Conservation (phyloP, 2,329 filamentous ascomycete species). For the Arachnopeziza araneosa region DNA sequence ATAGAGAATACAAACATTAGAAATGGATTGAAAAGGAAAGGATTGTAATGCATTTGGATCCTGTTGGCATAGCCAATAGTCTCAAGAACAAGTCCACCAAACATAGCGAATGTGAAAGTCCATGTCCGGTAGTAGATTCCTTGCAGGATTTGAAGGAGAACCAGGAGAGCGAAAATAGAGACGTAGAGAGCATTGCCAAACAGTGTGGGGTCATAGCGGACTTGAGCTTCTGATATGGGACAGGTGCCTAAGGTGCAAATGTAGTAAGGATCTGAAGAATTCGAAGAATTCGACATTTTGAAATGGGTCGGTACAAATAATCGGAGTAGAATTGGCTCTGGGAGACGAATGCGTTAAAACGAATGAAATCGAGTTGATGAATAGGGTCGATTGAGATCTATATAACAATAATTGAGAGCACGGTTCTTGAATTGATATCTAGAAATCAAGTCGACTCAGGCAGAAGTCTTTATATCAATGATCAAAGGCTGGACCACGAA, state of each 20-base stretch:
- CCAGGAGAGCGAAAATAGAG: slow-evolving; percentile 45
- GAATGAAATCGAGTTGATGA: no score
- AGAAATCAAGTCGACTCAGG: no score
- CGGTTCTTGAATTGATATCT: no score
- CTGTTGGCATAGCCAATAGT: slow-evolving; percentile 53
- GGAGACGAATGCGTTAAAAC: no score
- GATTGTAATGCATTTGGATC: slow-evolving; percentile 46
- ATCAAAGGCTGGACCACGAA: no score
- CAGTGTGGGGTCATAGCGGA: slow-evolving; percentile 44
- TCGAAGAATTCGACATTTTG: slow-evolving; percentile 1
- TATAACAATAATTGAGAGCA: no score
- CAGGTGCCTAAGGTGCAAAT: slow-evolving; percentile 15
- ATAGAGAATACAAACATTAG: slow-evolving; percentile 40
- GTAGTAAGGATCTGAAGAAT: background rate
- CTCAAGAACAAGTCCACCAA: slow-evolving; percentile 47
- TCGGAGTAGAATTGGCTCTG: no score
- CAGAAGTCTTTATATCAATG: no score
- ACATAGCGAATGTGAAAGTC: slow-evolving; percentile 48
- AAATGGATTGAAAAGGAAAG: slow-evolving; percentile 40
- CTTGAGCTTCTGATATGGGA: slow-evolving; percentile 8
- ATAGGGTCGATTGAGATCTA: no score
- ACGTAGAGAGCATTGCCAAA: slow-evolving; percentile 47
- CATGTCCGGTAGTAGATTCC: slow-evolving; percentile 49
- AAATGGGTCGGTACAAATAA: no score
- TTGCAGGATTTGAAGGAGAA: slow-evolving; percentile 42